Evolutionary conservation across 768 basidiomycete species (phyloP), one percentile per base, ranked within the genome.

Genomic region (Mycena leptocephala): DNA sequence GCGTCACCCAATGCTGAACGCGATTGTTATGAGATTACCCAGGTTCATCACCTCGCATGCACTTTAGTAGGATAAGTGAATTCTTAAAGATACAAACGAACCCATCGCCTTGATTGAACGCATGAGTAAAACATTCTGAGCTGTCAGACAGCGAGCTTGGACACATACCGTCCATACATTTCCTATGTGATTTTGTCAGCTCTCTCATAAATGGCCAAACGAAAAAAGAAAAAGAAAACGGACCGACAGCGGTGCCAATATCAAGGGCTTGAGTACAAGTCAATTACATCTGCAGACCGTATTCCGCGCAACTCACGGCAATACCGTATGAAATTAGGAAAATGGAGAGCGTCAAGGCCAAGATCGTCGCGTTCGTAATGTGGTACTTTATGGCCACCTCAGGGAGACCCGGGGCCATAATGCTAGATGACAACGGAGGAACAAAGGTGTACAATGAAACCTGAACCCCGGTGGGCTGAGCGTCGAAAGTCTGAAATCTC

Each of bases 351-450:
- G 91, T 93, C 83, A 94, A 80, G 4, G 90, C 91, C 18, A 88
- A 72, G 3, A 91, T 77, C 0, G 93, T 92, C 43, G 89, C 81
- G 81, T 82, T 90, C 1, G 87, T 89, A 68, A 94, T 90, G 28
- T 84, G 76, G 74, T 90, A 93, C 78, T 86, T 88, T 20, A 75
- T 58, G 8, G 90, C 92, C 24, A 94, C 84, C 37, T 91, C 85
- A 6, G 90, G 92, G 30, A 94, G 85, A 41, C 89, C 92, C 46
- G 93, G 93, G 0, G 93, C 93, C 91, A 95, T 93, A 90, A 84
- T 86, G 1, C 84, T 85, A 51, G 79, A 85, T 6, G 87, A 82
- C 46, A 87, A 79, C 13, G 85, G 85, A 26, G 86, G 80, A 37
- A 85, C 74, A 35, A 88, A 84, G 4, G 85, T 84, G 76, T 88